Conservation (phyloP, 345 rosid species). For the Diplotaxis tenuifolia region DNA sequence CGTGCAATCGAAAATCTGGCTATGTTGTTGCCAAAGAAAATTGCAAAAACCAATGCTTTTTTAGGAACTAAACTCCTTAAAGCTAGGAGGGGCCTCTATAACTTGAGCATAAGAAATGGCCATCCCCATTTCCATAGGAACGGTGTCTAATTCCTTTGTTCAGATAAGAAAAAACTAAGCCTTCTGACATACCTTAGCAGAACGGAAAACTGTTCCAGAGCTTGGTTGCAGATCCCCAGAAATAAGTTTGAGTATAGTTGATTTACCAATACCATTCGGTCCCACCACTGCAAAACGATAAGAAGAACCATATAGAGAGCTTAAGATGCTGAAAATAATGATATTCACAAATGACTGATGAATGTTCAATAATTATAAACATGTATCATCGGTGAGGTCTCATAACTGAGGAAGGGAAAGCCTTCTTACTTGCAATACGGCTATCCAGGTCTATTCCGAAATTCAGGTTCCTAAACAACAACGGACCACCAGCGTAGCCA, state of each 20-base stretch:
- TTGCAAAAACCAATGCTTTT: neutral
- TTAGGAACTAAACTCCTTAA: neutral
- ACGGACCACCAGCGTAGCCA: constrained; percentile 93
- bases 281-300: constrained; percentile 84
- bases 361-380: neutral
- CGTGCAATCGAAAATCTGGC: neutral
- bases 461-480: constrained; percentile 84
- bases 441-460: constrained; percentile 98
- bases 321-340: constrained; percentile 5
- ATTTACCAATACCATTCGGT: constrained; percentile 98
- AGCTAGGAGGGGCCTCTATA: neutral
- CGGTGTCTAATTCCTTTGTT: constrained; percentile 1
- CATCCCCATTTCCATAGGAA: no score
- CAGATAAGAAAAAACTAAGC: neutral
- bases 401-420: constrained; percentile 1
- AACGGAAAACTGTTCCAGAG: constrained; percentile 97
- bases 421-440: constrained; percentile 89
- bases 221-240: constrained; percentile 93
- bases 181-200: constrained; percentile 73
- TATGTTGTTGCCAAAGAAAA: no score
- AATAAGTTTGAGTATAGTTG: constrained; percentile 94
- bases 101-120: neutral
- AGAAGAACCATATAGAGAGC: constrained; percentile 17
- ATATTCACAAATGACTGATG: constrained; percentile 3
- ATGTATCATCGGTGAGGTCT: neutral